Evolutionary conservation across 2,329 filamentous ascomycete species (phyloP), one percentile per base, ranked within the genome.

Genomic region (Albophoma yamanashiensis): DNA sequence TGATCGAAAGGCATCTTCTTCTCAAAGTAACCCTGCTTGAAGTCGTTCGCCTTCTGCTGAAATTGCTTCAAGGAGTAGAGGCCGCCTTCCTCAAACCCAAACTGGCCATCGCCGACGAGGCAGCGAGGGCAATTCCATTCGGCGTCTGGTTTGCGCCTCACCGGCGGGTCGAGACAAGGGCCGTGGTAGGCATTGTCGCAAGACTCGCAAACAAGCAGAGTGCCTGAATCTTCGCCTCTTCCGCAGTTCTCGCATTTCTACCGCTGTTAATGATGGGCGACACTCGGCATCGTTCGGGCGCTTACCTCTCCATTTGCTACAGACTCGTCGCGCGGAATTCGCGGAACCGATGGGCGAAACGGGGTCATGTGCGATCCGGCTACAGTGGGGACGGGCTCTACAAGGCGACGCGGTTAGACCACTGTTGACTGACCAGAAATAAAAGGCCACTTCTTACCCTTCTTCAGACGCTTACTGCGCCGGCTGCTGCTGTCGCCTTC

Each of bases 71-170:
- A 79, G 0, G 94, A 99, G 74, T 99, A 99, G 27, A 97, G 83
- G 4, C 92, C 92, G 31, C 94, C 94, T 73, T 99, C 94, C 70
- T 97, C 93, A 63, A 99, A 99, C 0, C 94, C 94, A 68, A 96
- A 99, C 65, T 97, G 92, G 45, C 93, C 92, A 60, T 96, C 96
- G 55, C 94, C 94, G 31, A 99, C 94, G 34, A 99, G 83, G 71
- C 94, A 99, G 68, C 92, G 86, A 0, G 94, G 89, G 66, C 94
- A 99, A 71, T 97, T 93, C 94, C 94, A 99, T 69, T 97, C 94
- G 58, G 86, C 82, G 31, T 94, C 89, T 0, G 92, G 91, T 64
- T 89, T 85, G 11, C 82, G 78, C 66, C 88, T 89, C 52, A 96
- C 77, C 2, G 89, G 91, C 40, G 92, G 93, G 64, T 99, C 94